A percentile compares a stretch with the other conserved stretches of the same genome.
Evolutionary conservation across 176 grass and related monocot species (phyloP).

Genomic region (Puya raimondii): DNA sequence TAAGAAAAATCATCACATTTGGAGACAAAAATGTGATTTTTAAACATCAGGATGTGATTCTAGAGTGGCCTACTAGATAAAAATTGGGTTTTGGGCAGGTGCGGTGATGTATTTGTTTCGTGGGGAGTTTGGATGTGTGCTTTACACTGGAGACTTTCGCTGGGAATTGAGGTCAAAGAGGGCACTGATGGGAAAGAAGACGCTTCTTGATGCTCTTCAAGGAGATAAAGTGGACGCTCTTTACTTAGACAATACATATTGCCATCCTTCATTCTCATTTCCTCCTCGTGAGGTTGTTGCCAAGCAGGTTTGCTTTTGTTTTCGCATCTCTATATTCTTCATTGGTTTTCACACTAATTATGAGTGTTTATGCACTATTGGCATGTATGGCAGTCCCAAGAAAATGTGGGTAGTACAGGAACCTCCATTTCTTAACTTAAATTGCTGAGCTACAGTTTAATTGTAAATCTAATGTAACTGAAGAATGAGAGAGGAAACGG

Average conservation of each 20-base stretch:
- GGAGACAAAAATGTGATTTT: not conserved
- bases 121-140: slow-evolving; percentile 63
- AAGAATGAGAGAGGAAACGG: no score
- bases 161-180: slow-evolving; percentile 58
- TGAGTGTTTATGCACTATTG: not conserved
- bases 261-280: slow-evolving; percentile 72
- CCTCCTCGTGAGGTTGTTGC: slow-evolving; percentile 59
- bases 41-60: not conserved
- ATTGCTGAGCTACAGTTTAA: no score
- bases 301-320: slow-evolving; percentile 34
- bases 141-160: slow-evolving; percentile 72
- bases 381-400: no score
- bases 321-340: not conserved
- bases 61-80: not conserved
- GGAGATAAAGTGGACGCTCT: slow-evolving; percentile 55
- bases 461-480: no score
- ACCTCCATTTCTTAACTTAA: no score
- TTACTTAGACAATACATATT: slow-evolving; percentile 87
- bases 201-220: slow-evolving; percentile 49
- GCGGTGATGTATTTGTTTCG: slow-evolving; percentile 86
- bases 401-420: no score
- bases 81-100: slow-evolving; percentile 28
- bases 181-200: slow-evolving; percentile 43
- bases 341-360: not conserved
- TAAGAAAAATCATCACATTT: not conserved